Conservation (phyloP, 306 rosid genomes). For the Hippophae gyantsensis region DNA sequence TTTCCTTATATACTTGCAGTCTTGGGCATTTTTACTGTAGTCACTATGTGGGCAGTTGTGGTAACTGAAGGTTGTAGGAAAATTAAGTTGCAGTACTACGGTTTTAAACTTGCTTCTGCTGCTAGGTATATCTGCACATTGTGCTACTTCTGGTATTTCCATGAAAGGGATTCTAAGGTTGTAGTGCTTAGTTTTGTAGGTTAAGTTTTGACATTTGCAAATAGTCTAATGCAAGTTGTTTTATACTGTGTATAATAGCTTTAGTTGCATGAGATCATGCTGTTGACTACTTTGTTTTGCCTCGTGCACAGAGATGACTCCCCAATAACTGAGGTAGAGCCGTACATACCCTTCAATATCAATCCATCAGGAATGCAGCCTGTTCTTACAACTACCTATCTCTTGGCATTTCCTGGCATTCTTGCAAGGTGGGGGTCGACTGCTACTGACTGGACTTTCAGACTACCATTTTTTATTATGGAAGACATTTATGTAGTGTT, state of each 20-base stretch:
- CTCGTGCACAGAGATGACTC: slow-evolving; percentile 70
- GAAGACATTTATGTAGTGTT: slow-evolving; percentile 2
- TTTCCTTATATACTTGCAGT: slow-evolving; percentile 62
- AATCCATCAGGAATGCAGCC: slow-evolving; percentile 99
- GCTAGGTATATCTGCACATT: slow-evolving; percentile 54
- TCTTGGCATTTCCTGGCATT: slow-evolving; percentile 85
- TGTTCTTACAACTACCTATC: slow-evolving; percentile 88
- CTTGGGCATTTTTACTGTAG: slow-evolving; percentile 73
- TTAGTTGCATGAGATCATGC: slow-evolving; percentile 14
- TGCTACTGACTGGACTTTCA: neutral
- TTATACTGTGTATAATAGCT: slow-evolving; percentile 11
- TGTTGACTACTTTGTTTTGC: slow-evolving; percentile 21
- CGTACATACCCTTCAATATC: slow-evolving; percentile 90
- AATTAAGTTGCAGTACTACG: slow-evolving; percentile 91
- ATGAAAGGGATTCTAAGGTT: neutral
- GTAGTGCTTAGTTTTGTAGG: neutral
- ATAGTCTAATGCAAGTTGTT: slow-evolving; percentile 3
- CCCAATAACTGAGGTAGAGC: slow-evolving; percentile 93
- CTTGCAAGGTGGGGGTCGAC: slow-evolving; percentile 55
- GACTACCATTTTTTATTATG: neutral
- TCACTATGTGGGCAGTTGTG: slow-evolving; percentile 99
- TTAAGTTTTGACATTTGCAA: slow-evolving; percentile 1
- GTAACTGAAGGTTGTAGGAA: slow-evolving; percentile 95
- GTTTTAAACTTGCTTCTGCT: slow-evolving; percentile 95
- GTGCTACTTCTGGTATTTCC: slow-evolving; percentile 3